Conservation (phyloP, 2,329 filamentous ascomycete species). For the Trichoderma sp. region DNA sequence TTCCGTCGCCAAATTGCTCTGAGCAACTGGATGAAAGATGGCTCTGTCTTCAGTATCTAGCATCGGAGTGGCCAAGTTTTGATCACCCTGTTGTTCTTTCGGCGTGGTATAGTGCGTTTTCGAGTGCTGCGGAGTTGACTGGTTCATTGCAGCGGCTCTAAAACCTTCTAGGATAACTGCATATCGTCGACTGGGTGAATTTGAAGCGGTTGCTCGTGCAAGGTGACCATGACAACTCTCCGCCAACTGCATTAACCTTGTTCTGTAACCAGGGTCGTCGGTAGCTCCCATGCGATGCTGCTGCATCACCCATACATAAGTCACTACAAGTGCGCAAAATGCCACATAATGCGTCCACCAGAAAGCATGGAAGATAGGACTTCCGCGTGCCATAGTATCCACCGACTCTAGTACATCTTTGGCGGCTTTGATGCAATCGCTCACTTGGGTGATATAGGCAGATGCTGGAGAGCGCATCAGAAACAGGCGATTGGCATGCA, state of each 20-base stretch:
- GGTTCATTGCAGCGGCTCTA: constrained; percentile 28
- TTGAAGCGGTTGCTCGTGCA: constrained; percentile 38
- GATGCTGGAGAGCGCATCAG: constrained; percentile 42
- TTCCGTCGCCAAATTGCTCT: neutral
- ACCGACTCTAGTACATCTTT: constrained; percentile 47
- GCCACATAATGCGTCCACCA: constrained; percentile 57
- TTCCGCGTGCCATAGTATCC: constrained; percentile 42
- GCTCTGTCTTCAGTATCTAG: neutral
- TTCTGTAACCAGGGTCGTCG: constrained; percentile 10
- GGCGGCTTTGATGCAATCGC: constrained; percentile 50
- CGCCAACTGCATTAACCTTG: constrained; percentile 41
- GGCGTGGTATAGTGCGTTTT: neutral
- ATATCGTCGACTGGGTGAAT: constrained; percentile 50
- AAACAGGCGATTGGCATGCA: constrained; percentile 57
- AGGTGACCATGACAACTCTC: constrained; percentile 51
- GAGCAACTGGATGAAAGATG: neutral
- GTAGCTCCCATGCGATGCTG: constrained; percentile 27
- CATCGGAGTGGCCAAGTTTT: neutral
- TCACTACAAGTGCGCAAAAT: constrained; percentile 54
- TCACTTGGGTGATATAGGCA: constrained; percentile 32
- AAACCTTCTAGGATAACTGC: constrained; percentile 55
- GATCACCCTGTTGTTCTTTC: neutral
- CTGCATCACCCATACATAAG: constrained; percentile 58
- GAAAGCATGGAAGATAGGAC: constrained; percentile 48
- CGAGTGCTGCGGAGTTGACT: neutral